Conservation (phyloP, 2,329 filamentous ascomycete genomes). For the Paecilomyces variotii region DNA sequence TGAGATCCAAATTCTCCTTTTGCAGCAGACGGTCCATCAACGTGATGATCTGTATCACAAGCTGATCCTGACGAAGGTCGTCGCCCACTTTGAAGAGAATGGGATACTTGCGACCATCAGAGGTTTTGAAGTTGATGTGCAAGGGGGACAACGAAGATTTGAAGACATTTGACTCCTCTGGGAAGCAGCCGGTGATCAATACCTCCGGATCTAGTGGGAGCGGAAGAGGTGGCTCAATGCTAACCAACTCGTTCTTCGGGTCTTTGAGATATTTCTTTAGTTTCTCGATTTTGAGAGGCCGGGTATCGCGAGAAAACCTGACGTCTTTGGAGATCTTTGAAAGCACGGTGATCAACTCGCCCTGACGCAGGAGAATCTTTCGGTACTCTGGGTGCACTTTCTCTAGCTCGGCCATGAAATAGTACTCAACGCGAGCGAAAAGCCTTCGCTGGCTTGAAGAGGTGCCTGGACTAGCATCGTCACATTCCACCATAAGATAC, state of each 20-base stretch:
- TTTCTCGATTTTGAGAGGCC: slow-evolving; percentile 71
- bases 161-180: slow-evolving; percentile 84
- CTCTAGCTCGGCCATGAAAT: slow-evolving; percentile 87
- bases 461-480: slow-evolving; percentile 70
- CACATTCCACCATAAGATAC: slow-evolving; percentile 98
- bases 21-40: slow-evolving; percentile 93
- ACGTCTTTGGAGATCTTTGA: slow-evolving; percentile 86
- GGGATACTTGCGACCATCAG: slow-evolving; percentile 68
- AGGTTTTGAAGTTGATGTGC: slow-evolving; percentile 81
- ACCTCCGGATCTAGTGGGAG: slow-evolving; percentile 82
- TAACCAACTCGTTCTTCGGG: slow-evolving; percentile 77
- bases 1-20: slow-evolving; percentile 93
- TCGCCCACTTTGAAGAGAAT: slow-evolving; percentile 97
- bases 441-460: slow-evolving; percentile 69
- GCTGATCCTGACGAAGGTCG: slow-evolving; percentile 89
- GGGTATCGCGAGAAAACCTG: slow-evolving; percentile 68
- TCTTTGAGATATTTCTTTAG: slow-evolving; percentile 80
- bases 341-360: slow-evolving; percentile 78
- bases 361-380: slow-evolving; percentile 73
- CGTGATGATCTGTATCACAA: slow-evolving; percentile 95
- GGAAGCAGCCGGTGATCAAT: slow-evolving; percentile 67
- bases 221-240: slow-evolving; percentile 77
- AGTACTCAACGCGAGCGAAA: slow-evolving; percentile 87
- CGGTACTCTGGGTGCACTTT: slow-evolving; percentile 65
- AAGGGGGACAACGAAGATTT: slow-evolving; percentile 92